phyloP scores from a whole-genome alignment of 441 rosid genomes.

The Viola pubescens region DNA sequence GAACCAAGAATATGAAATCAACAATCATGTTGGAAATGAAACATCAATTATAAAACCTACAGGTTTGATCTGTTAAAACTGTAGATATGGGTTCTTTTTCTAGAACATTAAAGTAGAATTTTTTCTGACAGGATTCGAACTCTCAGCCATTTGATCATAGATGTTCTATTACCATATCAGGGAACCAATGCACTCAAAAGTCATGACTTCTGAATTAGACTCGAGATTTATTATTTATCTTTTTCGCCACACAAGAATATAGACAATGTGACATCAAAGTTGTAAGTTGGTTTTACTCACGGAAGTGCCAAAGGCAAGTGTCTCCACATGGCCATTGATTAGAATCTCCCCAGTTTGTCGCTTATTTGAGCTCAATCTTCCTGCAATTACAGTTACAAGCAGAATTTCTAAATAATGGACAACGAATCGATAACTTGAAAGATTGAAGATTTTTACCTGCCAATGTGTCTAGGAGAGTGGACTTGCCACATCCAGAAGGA shows the following conservation, averaged over 20 bases:
- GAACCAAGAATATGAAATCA: background rate
- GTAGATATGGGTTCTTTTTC: no score
- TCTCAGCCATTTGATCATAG: no score
- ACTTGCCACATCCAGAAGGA: slow-evolving; percentile 55
- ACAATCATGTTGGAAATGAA: background rate
- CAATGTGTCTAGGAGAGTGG: slow-evolving; percentile 43
- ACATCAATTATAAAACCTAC: background rate
- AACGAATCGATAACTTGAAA: no score
- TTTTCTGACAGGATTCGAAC: no score
- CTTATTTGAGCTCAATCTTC: slow-evolving; percentile 31
- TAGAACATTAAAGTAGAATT: no score
- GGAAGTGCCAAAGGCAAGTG: slow-evolving; percentile 42
- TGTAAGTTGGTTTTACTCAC: slow-evolving; percentile 18
- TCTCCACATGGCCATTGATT: slow-evolving; percentile 38
- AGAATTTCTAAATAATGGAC: no score
- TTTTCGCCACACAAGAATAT: no score
- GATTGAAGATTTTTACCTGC: slow-evolving; percentile 26
- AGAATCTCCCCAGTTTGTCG: slow-evolving; percentile 36
- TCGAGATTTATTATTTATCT: no score
- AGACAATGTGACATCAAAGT: background rate
- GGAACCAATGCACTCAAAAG: no score
- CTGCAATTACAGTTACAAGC: slow-evolving; percentile 12
- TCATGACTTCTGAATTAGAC: no score
- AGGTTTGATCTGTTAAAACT: background rate
- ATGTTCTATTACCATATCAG: no score